These are phyloP conservation scores for Geranium rotundifolium DNA, from an alignment of 345 rosid species.

Conservation along the genomic window DNA sequence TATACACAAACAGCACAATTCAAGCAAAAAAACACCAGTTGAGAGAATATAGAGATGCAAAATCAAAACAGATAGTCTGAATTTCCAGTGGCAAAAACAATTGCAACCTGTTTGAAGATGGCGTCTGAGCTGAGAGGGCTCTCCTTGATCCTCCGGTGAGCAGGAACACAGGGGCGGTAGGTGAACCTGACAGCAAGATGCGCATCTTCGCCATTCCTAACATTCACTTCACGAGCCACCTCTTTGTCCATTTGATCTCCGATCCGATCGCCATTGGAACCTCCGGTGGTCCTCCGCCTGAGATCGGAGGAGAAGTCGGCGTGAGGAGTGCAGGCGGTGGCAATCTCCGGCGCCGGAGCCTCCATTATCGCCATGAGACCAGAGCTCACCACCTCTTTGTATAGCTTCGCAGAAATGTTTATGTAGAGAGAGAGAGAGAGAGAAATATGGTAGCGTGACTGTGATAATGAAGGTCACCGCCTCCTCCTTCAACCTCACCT, in stretches of 20 bases:
- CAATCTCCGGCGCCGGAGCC: neutral
- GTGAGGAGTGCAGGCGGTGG: neutral
- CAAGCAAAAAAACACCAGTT: neutral
- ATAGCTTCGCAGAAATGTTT: no score
- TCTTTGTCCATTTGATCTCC: neutral
- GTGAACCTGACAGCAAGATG: slow-evolving; percentile 25
- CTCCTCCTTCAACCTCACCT: no score
- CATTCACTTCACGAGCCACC: slow-evolving; percentile 8
- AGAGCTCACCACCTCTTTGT: no score
- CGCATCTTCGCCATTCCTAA: slow-evolving; percentile 14
- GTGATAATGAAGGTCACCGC: no score
- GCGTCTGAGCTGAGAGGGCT: slow-evolving; percentile 88
- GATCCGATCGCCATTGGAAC: no score
- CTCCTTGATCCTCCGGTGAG: slow-evolving; percentile 59
- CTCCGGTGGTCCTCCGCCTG: neutral
- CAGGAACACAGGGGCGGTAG: slow-evolving; percentile 73
- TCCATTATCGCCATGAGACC: neutral
- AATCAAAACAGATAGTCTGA: neutral
- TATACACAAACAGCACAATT: neutral
- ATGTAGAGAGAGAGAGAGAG: no score
- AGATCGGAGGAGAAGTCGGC: neutral
- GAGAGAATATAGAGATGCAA: neutral
- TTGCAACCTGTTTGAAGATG: slow-evolving; percentile 66
- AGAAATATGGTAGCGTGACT: no score
- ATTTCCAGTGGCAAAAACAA: neutral